A percentile compares a stretch with the other conserved stretches of the same genome.
phyloP scores from a whole-genome alignment of 352 stramenopile species.

The Phytophthora tentaculata region DNA sequence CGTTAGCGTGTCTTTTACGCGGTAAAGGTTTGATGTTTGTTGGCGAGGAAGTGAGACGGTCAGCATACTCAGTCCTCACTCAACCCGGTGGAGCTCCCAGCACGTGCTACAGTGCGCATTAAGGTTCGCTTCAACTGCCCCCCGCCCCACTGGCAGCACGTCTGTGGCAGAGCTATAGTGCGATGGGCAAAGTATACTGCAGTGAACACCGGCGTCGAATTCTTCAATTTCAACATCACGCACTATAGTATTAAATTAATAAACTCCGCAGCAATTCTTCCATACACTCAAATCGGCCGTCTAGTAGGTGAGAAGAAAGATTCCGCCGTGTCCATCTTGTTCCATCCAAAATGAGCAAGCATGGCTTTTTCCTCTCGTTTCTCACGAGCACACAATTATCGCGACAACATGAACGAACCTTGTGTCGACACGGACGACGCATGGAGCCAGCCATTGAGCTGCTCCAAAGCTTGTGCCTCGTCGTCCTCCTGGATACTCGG shows the following conservation, averaged over 20 bases:
- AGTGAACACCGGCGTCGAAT: neutral
- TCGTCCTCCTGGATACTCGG: conserved; percentile 76
- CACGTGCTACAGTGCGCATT: neutral
- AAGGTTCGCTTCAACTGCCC: conserved; percentile 10
- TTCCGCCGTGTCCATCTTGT: conserved; percentile 31
- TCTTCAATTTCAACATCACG: conserved; percentile 27
- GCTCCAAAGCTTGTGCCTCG: conserved; percentile 62
- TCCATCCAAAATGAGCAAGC: conserved; percentile 39
- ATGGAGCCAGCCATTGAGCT: conserved; percentile 69
- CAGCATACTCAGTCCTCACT: conserved; percentile 6
- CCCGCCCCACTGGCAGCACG: conserved; percentile 7
- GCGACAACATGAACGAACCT: conserved; percentile 53
- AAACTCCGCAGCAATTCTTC: conserved; percentile 23
- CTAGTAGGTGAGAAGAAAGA: conserved; percentile 15
- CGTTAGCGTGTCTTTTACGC: neutral
- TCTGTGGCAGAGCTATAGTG: neutral
- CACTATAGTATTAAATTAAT: conserved; percentile 42
- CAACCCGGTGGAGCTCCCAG: too few species aligned
- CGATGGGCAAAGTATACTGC: neutral
- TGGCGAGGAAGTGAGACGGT: conserved; percentile 13
- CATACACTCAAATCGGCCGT: conserved; percentile 23
- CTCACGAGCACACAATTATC: conserved; percentile 26
- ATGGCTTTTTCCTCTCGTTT: conserved; percentile 9
- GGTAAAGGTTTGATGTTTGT: neutral
- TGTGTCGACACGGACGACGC: conserved; percentile 70